Base-by-base conservation (phyloP, 2,329 filamentous ascomycete genomes). In the Fusarium nelsonii region DNA sequence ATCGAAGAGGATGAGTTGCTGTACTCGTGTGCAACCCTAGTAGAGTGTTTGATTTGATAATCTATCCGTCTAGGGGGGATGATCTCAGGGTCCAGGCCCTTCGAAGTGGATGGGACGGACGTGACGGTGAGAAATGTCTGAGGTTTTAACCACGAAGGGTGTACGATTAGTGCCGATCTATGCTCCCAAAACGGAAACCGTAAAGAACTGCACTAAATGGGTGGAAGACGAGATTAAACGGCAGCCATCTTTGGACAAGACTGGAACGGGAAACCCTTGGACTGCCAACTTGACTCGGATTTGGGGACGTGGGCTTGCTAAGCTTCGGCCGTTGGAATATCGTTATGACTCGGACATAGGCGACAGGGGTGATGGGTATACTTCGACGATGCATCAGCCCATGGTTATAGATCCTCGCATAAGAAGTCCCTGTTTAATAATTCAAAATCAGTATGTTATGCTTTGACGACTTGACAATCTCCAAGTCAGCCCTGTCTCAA, bases 11-110 rank as follows among this genome's bases (percentile, higher is more conserved):
- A 61, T 58, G 44, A 59, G 53, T 55, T 58, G 28, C 48, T 62
- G 46, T 46, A 63, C 66, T 57, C 56, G 68, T 63, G 63, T 71
- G 67, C 66, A 63, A 73, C 68, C 70, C 58, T 58, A 70, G 55
- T 55, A 49, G 49, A 45, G 58, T 58, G 56, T 62, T 65, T 65
- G 51, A 62, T 71, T 70, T 72, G 59, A 68, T 72, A 63, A 73
- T 71, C 58, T 56, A 41, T 60, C 49, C 45, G 54, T 55, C 40
- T 49, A 59, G 48, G 68, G 68, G 64, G 56, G 71, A 67, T 68
- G 71, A 73, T 73, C 71, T 65, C 67, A 65, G 59, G 71, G 71
- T 73, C 71, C 61, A 72, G 71, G 71, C 71, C 71, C 69, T 72
- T 73, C 71, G 69, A 73, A 65, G 57, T 69, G 66, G 60, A 59